Evolutionary conservation across 805 yeast genomes (phyloP), one percentile per base, ranked within the genome.

Genomic region (Candida khao-thaluensis): DNA sequence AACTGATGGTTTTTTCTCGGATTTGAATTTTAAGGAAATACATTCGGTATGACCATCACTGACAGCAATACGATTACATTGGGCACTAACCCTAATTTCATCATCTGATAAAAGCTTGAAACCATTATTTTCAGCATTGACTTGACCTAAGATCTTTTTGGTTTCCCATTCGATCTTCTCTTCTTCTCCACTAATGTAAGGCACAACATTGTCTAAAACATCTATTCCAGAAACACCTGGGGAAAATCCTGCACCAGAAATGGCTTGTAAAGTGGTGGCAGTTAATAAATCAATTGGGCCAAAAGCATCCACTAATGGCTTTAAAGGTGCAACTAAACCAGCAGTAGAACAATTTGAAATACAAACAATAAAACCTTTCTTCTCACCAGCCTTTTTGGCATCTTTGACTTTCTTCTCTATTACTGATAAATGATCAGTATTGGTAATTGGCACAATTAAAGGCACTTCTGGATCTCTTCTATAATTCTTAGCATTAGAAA

Each of bases 81-180:
- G 96, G 24, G 99, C 99, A 45, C 95, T 82, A 29, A 93, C 95
- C 56, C 74, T 82, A 60, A 91, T 69, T 53, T 87, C 88, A 22
- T 81, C 81, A 36, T 79, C 81, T 4, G 79, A 62, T 42, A 85
- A 67, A 25, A 79, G 65, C 11, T 72, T 71, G 49, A 87, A 77
- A 16, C 77, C 78, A 32, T 66, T 62, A 30, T 79, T 81, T 25
- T 65, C 74, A 1, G 55, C 55, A 38, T 79, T 72, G 25, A 81
- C 53, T 38, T 70, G 59, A 48, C 96, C 97, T 54, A 93, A 74
- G 49, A 93, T 93, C 71, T 93, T 93, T 60, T 87, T 85, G 39
- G 98, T 89, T 72, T 93, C 99, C 95, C 95, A 89, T 68, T 93
- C 99, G 53, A 93, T 87, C 70, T 93, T 93, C 52, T 93, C 99